Conservation (phyloP, 106 monocot species). For the Allium fistulosum region DNA sequence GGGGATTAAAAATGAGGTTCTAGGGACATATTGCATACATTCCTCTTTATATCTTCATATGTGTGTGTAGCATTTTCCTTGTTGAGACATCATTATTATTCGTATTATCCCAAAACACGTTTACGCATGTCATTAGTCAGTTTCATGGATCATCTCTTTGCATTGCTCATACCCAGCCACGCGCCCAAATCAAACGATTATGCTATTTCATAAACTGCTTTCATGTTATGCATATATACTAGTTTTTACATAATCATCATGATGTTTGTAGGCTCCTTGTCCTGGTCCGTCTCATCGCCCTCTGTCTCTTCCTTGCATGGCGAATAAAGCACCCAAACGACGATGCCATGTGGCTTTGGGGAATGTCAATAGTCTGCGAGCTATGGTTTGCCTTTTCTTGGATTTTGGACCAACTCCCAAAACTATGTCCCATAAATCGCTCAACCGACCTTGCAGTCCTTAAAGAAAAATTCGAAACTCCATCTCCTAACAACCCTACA, state of each 20-base stretch:
- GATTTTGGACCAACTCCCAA: conserved; percentile 66
- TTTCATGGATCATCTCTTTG: too few species aligned
- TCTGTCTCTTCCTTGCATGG: conserved; percentile 60
- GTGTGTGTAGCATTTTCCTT: too few species aligned
- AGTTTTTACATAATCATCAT: not conserved
- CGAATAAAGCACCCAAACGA: conserved; percentile 50
- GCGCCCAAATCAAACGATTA: too few species aligned
- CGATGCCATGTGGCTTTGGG: conserved; percentile 81
- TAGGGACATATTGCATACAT: too few species aligned
- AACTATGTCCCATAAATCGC: conserved; percentile 77
- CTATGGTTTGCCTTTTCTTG: conserved; percentile 75
- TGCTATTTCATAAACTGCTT: too few species aligned
- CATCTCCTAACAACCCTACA: conserved; percentile 26
- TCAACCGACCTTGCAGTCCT: conserved; percentile 59
- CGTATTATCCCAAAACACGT: too few species aligned
- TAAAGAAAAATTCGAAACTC: conserved; percentile 65
- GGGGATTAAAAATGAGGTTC: too few species aligned
- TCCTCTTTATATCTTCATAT: too few species aligned
- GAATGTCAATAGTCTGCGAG: conserved; percentile 80
- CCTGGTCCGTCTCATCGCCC: conserved; percentile 36
- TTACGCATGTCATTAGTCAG: too few species aligned
- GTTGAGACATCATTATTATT: too few species aligned
- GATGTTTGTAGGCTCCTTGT: conserved; percentile 48
- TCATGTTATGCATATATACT: too few species aligned
- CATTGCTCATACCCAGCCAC: too few species aligned